Evolutionary conservation across 331 rosid species (phyloP).

Genomic region (Pyrus hybrid): DNA sequence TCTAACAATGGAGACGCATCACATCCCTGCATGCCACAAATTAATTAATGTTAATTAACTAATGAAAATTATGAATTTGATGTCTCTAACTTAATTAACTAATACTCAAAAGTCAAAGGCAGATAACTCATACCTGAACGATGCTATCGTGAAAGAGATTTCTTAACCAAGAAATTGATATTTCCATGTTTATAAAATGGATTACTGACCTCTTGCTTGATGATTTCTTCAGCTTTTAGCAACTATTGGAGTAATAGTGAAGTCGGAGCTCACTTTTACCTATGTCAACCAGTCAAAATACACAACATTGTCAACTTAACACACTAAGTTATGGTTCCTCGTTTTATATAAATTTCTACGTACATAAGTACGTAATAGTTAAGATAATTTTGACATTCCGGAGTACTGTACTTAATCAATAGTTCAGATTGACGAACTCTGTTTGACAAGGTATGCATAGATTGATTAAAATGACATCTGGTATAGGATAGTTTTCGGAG

Average conservation of each 20-base stretch:
- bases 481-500: no score
- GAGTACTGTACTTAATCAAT: neutral
- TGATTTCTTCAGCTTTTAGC: slow-evolving; percentile 76
- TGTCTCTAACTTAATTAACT: no score
- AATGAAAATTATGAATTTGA: no score
- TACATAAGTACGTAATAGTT: neutral
- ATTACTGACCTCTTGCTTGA: slow-evolving; percentile 49
- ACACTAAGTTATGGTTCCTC: no score
- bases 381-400: neutral
- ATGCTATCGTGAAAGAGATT: slow-evolving; percentile 89
- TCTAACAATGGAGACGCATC: slow-evolving; percentile 71
- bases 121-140: slow-evolving; percentile 43
- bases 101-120: neutral
- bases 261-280: slow-evolving; percentile 58
- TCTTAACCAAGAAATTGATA: slow-evolving; percentile 83
- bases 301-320: no score
- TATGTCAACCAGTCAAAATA: slow-evolving; percentile 6
- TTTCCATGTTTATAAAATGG: slow-evolving; percentile 68
- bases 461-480: no score
- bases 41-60: neutral
- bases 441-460: neutral
- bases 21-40: slow-evolving; percentile 40
- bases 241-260: slow-evolving; percentile 50
- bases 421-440: neutral
- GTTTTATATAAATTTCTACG: no score